Conservation (phyloP, 768 basidiomycete species). For the Tricholomella constricta region DNA sequence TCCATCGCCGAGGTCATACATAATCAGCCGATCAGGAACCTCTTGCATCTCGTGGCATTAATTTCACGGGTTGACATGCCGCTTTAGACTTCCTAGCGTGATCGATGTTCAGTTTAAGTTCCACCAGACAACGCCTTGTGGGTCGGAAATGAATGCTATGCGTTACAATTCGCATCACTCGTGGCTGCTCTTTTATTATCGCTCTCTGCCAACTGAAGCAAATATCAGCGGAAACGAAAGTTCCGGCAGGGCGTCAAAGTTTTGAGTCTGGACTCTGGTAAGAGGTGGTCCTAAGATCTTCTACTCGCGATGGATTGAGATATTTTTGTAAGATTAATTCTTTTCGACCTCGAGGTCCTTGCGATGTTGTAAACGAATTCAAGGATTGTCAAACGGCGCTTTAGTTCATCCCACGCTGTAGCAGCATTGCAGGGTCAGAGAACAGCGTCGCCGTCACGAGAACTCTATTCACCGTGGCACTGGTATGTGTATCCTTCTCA, state of each 20-base stretch:
- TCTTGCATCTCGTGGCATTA: slow-evolving; percentile 4
- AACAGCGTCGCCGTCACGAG: background rate
- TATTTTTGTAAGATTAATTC: background rate
- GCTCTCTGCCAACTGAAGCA: background rate
- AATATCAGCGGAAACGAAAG: background rate
- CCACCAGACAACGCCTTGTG: slow-evolving; percentile 3
- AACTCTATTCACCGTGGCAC: background rate
- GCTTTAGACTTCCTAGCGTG: background rate
- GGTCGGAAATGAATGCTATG: slow-evolving; percentile 19
- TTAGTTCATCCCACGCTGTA: background rate
- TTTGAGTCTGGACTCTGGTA: too few species aligned
- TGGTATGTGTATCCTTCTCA: background rate
- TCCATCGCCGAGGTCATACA: background rate
- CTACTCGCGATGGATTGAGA: background rate
- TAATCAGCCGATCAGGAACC: slow-evolving; percentile 7
- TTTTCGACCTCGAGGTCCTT: background rate
- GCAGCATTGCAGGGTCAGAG: slow-evolving; percentile 1
- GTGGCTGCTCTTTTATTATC: background rate
- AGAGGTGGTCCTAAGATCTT: background rate
- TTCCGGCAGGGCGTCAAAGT: background rate
- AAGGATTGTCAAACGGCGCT: background rate
- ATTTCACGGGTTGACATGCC: background rate
- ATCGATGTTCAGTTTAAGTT: background rate
- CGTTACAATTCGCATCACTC: background rate
- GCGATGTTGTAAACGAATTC: background rate